These are phyloP conservation scores for Lyophyllum shimeji DNA, from an alignment of 768 basidiomycete species.

Conservation along the genomic window DNA sequence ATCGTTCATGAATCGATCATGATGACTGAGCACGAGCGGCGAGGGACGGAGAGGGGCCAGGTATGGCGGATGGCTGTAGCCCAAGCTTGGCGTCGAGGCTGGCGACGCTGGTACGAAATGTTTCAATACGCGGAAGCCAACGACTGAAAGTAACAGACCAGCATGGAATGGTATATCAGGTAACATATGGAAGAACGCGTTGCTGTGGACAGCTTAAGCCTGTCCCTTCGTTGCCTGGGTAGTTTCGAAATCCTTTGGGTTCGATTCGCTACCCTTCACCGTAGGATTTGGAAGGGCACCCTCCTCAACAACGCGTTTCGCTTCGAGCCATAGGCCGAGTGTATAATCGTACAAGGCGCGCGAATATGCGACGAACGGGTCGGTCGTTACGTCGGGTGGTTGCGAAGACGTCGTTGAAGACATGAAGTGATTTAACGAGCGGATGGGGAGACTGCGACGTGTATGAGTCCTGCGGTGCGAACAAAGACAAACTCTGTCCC, in stretches of 20 bases:
- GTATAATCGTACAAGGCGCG: slow-evolving; percentile 69
- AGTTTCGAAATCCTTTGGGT: slow-evolving; percentile 1
- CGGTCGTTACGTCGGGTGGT: slow-evolving; percentile 23
- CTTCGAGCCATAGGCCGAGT: slow-evolving; percentile 65
- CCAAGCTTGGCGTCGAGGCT: not conserved
- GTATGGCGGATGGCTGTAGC: not conserved
- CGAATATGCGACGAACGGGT: slow-evolving; percentile 56
- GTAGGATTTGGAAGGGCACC: slow-evolving; percentile 4
- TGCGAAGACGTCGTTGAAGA: slow-evolving; percentile 17
- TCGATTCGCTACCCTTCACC: not conserved
- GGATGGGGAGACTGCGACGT: slow-evolving; percentile 8
- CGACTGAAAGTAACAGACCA: not conserved
- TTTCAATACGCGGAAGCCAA: not conserved
- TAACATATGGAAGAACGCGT: not conserved
- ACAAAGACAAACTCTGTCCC: slow-evolving; percentile 8
- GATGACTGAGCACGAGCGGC: not conserved
- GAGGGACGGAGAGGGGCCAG: not conserved
- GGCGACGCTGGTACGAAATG: not conserved
- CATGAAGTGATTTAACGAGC: slow-evolving; percentile 5
- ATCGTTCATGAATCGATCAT: not conserved
- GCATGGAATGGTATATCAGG: not conserved
- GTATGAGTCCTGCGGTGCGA: slow-evolving; percentile 10
- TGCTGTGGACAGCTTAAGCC: not conserved
- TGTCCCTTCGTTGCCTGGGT: not conserved
- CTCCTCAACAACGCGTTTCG: slow-evolving; percentile 58